Base-by-base conservation (phyloP, 1,284 basidiomycete genomes). In the Boletellus deceptivus region DNA sequence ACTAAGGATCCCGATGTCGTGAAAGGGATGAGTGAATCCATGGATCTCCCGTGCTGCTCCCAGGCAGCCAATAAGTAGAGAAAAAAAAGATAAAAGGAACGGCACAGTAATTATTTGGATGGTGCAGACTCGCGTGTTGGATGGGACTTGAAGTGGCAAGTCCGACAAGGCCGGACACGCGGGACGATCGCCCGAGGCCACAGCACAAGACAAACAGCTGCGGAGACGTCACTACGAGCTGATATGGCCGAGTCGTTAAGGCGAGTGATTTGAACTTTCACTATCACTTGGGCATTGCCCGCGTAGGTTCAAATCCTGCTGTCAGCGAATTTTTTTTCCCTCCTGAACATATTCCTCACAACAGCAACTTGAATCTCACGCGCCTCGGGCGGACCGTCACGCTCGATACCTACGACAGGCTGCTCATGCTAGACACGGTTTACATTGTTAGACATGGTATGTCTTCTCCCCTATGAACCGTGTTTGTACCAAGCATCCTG, bases 11-110 rank as follows among this genome's bases (percentile, higher is more conserved):
- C 94, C 45, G 93, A 96, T 18, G 94, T 98, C 57, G 94, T 98
- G 74, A 97, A 98, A 46, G 93, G 93, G 64, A 96, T 95, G 61
- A 96, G 75, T 50, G 92, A 93, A 75, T 96, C 93, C 92, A 96
- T 95, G 54, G 54, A 60, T 55, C 27, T 58, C 52, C 48, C 43
- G 54, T 56, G 64, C 68, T 69, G 64, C 64, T 68, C 61, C 64
- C 63, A 64, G 65, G 68, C 64, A 66, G 68, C 68, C 48, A 70
- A 68, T 68, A 68, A 69, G 64, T 70, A 64, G 59, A 54, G 43
- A 54, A 59, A 51, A 52, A 49, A 55, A 54, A 55, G 49, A 29
- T 48, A 10, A 55, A 65, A 62, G 38, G 57, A 64, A 61, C 37
- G 61, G 52, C 52, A 31, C 50, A 53, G 48, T 42, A 53, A 66